Percentiles rank a stretch among this genome's conserved stretches.
Evolutionary conservation across 495 filamentous ascomycete genomes (phyloP).

Genomic region (Penicillium arizonense): DNA sequence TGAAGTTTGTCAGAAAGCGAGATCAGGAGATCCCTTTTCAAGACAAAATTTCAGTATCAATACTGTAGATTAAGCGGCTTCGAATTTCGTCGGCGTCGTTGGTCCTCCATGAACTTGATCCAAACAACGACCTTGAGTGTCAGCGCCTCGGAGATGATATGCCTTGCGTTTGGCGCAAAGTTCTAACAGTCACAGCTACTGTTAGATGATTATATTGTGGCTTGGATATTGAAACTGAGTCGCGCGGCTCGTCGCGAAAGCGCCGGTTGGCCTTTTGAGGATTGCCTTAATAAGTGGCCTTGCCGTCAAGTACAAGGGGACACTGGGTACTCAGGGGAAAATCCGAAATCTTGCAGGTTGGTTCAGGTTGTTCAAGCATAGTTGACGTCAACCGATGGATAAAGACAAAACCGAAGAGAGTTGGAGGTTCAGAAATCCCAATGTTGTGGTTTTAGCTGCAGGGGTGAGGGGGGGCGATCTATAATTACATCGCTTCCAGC

Average conservation of each 20-base stretch:
- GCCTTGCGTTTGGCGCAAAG: background rate
- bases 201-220: background rate
- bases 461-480: conserved; percentile 29
- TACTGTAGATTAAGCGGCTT: background rate
- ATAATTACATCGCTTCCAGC: conserved; percentile 30
- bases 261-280: background rate
- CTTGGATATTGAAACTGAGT: background rate
- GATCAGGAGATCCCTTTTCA: background rate
- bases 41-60: background rate
- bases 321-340: background rate
- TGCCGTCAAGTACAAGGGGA: background rate
- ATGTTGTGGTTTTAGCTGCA: conserved; percentile 42
- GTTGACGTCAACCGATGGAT: conserved; percentile 2
- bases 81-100: conserved; percentile 4
- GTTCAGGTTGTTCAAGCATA: conserved; percentile 3
- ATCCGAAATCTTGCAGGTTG: background rate
- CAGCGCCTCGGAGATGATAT: background rate
- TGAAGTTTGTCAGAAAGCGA: background rate
- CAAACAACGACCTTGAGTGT: background rate
- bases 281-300: background rate
- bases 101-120: conserved; percentile 23
- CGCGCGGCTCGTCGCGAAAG: background rate
- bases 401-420: conserved; percentile 2
- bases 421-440: conserved; percentile 26
- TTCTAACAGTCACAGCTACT: background rate